Evolutionary conservation across 106 monocot genomes (phyloP), one percentile per base, ranked within the genome.

Genomic region (Dendrobium chrysotoxum): DNA sequence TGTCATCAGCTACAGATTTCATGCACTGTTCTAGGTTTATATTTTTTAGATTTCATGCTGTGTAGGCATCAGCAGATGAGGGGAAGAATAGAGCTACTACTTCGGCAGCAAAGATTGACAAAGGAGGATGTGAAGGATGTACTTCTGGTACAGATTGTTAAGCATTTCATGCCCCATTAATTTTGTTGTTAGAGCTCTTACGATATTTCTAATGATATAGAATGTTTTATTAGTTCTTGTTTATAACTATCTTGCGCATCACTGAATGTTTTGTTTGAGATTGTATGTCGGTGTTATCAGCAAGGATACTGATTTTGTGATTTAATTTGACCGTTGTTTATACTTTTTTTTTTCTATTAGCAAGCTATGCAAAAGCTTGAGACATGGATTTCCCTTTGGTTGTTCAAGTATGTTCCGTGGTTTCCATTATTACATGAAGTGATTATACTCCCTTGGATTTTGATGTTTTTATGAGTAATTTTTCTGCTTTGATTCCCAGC

Each of bases 61-160:
- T 85, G 46, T 84, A 98, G 98, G 78, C 90, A 98, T 77, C 46
- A 88, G 11, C 79, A 81, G 45, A 95, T 98, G 86, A 92, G 85
- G 75, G 86, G 82, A 79, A 91, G 98, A 78, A 88, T 95, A 82
- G 98, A 98, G 64, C 86, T 95, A 71, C 79, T 98, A 75, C 91
- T 98, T 44, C 86, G 81, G 80, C 98, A 98, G 55, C 90, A 98
- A 64, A 98, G 88, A 83, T 85, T 98, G 84, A 85, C 91, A 35
- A 98, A 87, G 84, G 79, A 91, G 55, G 88, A 98, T 79, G 92
- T 98, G 45, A 91, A 89, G 79, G 83, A 87, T 81, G 87, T 98
- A 65, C 95, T 98, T 85, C 88, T 91, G 98, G 98, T 96, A 84
- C 67, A 25, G 50, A 40, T 75, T 74, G 16, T 66, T 66, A 15